Evolutionary conservation across 306 rosid species (phyloP).

Genomic region (Rubus idaeus): DNA sequence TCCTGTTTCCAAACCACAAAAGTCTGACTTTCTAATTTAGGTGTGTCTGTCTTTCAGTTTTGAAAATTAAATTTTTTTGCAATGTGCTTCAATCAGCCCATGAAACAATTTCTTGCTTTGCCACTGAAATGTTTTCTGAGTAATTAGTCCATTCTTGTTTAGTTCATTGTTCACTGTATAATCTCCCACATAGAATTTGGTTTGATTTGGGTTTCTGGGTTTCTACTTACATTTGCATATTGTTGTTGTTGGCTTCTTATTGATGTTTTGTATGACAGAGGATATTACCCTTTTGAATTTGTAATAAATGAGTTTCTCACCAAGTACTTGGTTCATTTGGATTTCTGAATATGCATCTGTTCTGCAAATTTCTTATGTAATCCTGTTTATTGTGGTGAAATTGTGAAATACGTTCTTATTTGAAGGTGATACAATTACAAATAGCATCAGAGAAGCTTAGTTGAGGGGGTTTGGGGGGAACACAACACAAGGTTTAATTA

Average conservation of each 20-base stretch:
- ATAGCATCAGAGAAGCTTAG: conserved; percentile 24
- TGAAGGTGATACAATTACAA: conserved; percentile 27
- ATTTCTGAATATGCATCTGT: conserved; percentile 6
- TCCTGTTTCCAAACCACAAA: conserved; percentile 2
- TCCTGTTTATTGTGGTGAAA: conserved; percentile 23
- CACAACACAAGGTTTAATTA: not conserved
- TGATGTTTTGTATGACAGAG: not conserved
- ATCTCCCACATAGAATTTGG: not conserved
- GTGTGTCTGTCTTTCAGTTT: conserved; percentile 14
- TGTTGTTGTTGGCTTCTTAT: conserved; percentile 16
- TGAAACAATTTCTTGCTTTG: not conserved
- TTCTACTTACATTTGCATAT: not conserved
- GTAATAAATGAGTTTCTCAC: not conserved
- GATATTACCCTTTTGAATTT: conserved; percentile 15
- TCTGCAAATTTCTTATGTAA: not conserved
- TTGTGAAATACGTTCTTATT: conserved; percentile 15
- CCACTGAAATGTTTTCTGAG: not conserved
- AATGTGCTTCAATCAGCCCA: conserved; percentile 10
- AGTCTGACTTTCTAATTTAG: conserved; percentile 24
- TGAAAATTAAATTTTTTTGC: not conserved
- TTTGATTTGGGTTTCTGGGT: conserved; percentile 8
- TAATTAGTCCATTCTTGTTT: not conserved
- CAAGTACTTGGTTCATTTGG: not conserved
- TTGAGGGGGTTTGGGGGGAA: conserved; percentile 9
- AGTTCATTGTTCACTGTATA: not conserved